Evolutionary conservation across 331 rosid genomes (phyloP), one percentile per base, ranked within the genome.

Genomic region (Pyrus hybrid): DNA sequence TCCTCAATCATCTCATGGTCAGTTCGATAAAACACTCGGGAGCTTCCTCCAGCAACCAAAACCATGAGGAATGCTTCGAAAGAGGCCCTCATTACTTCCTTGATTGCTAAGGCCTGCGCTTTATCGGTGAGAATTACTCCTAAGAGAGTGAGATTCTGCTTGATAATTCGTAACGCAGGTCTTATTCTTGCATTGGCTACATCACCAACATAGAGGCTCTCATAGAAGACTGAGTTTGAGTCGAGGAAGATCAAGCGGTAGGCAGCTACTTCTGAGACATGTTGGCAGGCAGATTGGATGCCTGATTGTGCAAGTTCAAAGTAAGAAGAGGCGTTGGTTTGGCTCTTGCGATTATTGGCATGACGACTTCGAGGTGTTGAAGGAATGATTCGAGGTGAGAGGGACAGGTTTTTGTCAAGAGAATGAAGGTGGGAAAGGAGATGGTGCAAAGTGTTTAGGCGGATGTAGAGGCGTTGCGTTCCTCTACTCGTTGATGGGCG

Each of bases 231-330:
- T 1, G 93, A 81, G 63, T 77, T 84, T 7, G 97, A 88, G 75
- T 94, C 99, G 0, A 88, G 92, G 84, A 94, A 94, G 82, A 94
- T 85, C 43, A 90, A 86, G 51, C 99, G 95, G 78, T 85, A 89
- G 7, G 96, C 97, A 1, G 99, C 97, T 3, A 92, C 96, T 86
- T 92, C 97, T 9, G 99, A 86, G 71, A 94, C 92, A 77, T 87
- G 85, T 69, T 85, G 89, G 69, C 88, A 84, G 64, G 96, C 87
- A 28, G 89, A 71, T 86, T 83, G 90, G 51, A 92, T 76, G 60
- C 83, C 80, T 18, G 85, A 49, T 47, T 41, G 79, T 1, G 86
- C 63, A 8, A 23, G 60, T 8, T 94, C 99, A 16, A 94, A 92
- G 88, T 84, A 90, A 20, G 94, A 66, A 43, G 80, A 73, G 0